These are phyloP conservation scores for Orbilia javanica DNA, from an alignment of 2,329 filamentous ascomycete genomes.

Conservation along the genomic window DNA sequence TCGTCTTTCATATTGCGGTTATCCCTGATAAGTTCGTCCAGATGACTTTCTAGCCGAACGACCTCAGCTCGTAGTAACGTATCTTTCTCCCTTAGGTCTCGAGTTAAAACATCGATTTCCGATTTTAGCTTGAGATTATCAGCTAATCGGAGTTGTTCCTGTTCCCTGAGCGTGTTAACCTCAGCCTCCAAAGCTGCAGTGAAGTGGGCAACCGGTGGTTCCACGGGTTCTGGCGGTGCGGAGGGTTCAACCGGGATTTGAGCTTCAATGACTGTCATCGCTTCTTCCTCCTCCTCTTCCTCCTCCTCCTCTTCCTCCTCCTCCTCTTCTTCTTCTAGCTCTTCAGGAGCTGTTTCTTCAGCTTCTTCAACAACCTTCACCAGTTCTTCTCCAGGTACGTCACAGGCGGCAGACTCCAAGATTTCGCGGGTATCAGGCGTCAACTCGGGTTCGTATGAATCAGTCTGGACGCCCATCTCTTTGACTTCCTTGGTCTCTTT, in stretches of 20 bases:
- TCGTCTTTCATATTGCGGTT: slow-evolving; percentile 57
- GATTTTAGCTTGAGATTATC: slow-evolving; percentile 54
- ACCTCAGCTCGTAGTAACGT: slow-evolving; percentile 47
- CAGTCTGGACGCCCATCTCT: slow-evolving; percentile 49
- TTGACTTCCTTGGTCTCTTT: slow-evolving; percentile 32
- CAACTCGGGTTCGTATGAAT: slow-evolving; percentile 19
- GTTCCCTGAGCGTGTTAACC: slow-evolving; percentile 35
- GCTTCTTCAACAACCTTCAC: not conserved
- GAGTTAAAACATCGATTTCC: slow-evolving; percentile 46
- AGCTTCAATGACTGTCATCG: not conserved
- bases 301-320: too few relatives aligned
- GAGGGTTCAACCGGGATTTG: not conserved
- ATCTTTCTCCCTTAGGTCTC: slow-evolving; percentile 53
- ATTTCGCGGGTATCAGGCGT: not conserved
- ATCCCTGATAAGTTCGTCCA: slow-evolving; percentile 48
- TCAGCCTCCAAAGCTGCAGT: slow-evolving; percentile 48
- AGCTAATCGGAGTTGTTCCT: slow-evolving; percentile 41
- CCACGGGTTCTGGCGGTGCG: not conserved
- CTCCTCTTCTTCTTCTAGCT: slow-evolving; percentile 1
- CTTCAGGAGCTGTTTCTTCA: not conserved
- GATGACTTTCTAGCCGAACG: slow-evolving; percentile 37
- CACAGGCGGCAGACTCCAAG: not conserved
- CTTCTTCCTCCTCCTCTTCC: not conserved
- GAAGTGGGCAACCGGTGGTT: slow-evolving; percentile 34
- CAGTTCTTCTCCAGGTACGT: slow-evolving; percentile 4